Evolutionary conservation across 108 stramenopile genomes (phyloP).

Genomic region (Aureococcus anophagefferens): DNA sequence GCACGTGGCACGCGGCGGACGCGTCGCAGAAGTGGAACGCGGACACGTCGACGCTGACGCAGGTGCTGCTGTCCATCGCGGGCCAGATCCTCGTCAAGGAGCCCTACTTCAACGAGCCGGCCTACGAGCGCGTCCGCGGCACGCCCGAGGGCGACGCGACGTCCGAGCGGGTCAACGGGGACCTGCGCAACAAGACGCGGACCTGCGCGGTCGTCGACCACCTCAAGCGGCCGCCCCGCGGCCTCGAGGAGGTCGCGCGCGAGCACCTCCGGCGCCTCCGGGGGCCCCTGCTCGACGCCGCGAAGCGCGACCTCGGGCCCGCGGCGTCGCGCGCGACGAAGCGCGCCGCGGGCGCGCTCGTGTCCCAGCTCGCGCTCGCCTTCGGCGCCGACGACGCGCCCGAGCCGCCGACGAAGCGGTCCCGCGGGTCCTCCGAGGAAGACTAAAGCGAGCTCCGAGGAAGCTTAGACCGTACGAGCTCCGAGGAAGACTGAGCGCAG

Average conservation of each 20-base stretch:
- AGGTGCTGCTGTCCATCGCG: conserved; percentile 44
- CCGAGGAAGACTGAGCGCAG: no score
- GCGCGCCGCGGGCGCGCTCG: no score
- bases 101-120: conserved; percentile 85
- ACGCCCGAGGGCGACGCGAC: conserved; percentile 1
- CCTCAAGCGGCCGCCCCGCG: background rate
- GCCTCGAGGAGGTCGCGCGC: conserved; percentile 5
- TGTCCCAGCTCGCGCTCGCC: no score
- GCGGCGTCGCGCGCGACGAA: no score
- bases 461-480: no score
- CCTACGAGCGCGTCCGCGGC: conserved; percentile 18
- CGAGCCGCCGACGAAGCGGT: no score
- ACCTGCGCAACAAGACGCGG: conserved; percentile 2
- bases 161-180: conserved; percentile 2
- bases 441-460: no score
- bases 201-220: conserved; percentile 13
- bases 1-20: background rate
- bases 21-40: conserved; percentile 23
- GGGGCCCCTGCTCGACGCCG: background rate
- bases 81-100: conserved; percentile 37
- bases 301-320: no score
- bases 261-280: conserved; percentile 3
- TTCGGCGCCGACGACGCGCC: no score
- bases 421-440: no score
- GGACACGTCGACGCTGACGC: conserved; percentile 27